These are phyloP conservation scores for Hericium coralloides DNA, from an alignment of 768 basidiomycete species.

Conservation along the genomic window DNA sequence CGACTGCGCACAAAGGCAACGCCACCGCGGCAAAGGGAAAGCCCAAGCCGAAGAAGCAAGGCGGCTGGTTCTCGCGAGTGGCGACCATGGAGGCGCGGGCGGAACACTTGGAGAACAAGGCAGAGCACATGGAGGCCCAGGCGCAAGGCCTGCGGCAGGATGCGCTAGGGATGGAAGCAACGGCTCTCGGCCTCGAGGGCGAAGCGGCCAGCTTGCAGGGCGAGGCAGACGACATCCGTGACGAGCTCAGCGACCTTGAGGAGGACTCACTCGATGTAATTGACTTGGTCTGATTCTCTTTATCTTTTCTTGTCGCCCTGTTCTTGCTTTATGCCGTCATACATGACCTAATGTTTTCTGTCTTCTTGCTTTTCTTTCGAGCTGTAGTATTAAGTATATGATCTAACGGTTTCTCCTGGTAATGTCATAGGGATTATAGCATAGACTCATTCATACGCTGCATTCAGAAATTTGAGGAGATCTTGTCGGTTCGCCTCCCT, in stretches of 20 bases:
- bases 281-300: not conserved
- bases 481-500: conserved; percentile 47
- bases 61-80: not conserved
- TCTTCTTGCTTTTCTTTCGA: too few species aligned
- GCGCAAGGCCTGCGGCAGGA: not conserved
- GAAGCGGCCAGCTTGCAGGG: not conserved
- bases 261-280: not conserved
- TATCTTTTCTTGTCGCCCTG: not conserved
- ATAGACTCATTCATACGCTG: conserved; percentile 25
- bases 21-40: not conserved
- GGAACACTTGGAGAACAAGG: not conserved
- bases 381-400: too few species aligned
- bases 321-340: too few species aligned
- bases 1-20: not conserved
- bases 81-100: not conserved
- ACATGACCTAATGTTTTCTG: too few species aligned
- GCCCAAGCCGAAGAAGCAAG: not conserved
- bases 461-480: conserved; percentile 47
- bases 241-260: not conserved
- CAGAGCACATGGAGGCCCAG: not conserved
- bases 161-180: not conserved
- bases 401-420: too few species aligned
- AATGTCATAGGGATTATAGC: not conserved
- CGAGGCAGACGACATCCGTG: not conserved
- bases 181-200: not conserved